These are phyloP conservation scores for Termitomyces sp. DNA, from an alignment of 768 basidiomycete species.

Conservation along the genomic window DNA sequence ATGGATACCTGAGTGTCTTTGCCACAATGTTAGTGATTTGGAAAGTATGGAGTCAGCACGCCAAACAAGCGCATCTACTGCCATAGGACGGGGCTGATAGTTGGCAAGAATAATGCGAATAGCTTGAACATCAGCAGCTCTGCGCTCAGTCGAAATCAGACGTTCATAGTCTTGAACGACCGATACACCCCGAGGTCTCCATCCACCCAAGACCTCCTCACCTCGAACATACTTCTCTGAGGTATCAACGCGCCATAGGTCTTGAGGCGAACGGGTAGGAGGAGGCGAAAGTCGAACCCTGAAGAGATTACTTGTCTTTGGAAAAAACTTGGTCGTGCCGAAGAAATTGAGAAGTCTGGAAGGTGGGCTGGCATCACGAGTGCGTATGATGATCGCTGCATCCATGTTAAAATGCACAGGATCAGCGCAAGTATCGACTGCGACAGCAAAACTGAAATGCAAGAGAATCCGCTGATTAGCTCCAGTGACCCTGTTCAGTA, in stretches of 20 bases:
- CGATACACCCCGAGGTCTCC: conserved; percentile 86
- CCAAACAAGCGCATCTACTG: conserved; percentile 56
- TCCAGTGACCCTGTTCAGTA: conserved; percentile 83
- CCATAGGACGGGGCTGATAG: conserved; percentile 41
- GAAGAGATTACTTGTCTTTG: conserved; percentile 82
- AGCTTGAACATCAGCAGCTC: conserved; percentile 87
- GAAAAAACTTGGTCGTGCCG: conserved; percentile 67
- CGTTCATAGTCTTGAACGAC: conserved; percentile 83
- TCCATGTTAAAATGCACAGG: conserved; percentile 90
- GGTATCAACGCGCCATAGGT: conserved; percentile 94
- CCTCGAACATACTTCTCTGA: conserved; percentile 93
- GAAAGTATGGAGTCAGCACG: conserved; percentile 57
- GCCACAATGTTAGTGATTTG: conserved; percentile 76
- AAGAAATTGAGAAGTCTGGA: conserved; percentile 74
- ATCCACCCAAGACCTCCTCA: conserved; percentile 75
- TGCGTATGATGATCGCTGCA: conserved; percentile 75
- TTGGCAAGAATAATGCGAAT: conserved; percentile 70
- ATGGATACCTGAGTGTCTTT: conserved; percentile 69
- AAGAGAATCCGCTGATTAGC: conserved; percentile 74
- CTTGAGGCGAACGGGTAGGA: conserved; percentile 77
- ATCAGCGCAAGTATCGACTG: conserved; percentile 77
- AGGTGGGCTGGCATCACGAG: conserved; percentile 81
- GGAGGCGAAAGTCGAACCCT: conserved; percentile 76
- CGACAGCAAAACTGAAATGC: conserved; percentile 71
- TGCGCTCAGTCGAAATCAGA: conserved; percentile 63